Evolutionary conservation across 768 basidiomycete genomes (phyloP).

Genomic region (Cystobasidium tubakii): DNA sequence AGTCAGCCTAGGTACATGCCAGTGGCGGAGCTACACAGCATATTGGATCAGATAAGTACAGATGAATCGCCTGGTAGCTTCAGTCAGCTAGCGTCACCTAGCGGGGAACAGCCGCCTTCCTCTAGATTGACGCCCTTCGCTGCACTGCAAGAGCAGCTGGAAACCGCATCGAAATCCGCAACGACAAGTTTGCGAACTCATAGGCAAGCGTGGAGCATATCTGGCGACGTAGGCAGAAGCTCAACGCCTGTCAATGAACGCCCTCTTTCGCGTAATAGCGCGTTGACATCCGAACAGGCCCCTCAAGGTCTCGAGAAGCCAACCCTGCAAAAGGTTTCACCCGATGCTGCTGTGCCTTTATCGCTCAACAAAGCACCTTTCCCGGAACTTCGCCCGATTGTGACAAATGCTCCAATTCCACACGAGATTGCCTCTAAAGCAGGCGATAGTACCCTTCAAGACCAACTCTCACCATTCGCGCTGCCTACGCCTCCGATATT

Average conservation of each 20-base stretch:
- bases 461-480: conserved; percentile 10
- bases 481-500: conserved; percentile 28
- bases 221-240: background rate
- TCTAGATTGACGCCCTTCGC: background rate
- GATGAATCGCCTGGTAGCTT: background rate
- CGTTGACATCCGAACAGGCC: background rate
- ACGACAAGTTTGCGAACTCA: background rate
- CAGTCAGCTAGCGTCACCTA: background rate
- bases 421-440: background rate
- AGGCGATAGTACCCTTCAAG: background rate
- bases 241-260: background rate
- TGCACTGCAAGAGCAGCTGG: background rate
- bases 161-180: background rate
- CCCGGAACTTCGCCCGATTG: background rate
- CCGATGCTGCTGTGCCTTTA: background rate
- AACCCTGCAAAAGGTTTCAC: background rate
- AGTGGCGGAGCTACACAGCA: conserved; percentile 4
- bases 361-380: background rate
- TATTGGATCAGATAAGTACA: background rate
- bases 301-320: background rate
- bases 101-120: background rate
- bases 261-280: background rate
- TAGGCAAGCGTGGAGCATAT: background rate
- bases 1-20: conserved; percentile 2
- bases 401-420: background rate